phyloP scores from a whole-genome alignment of 1,284 basidiomycete genomes.

The Acaromyces ingoldii region DNA sequence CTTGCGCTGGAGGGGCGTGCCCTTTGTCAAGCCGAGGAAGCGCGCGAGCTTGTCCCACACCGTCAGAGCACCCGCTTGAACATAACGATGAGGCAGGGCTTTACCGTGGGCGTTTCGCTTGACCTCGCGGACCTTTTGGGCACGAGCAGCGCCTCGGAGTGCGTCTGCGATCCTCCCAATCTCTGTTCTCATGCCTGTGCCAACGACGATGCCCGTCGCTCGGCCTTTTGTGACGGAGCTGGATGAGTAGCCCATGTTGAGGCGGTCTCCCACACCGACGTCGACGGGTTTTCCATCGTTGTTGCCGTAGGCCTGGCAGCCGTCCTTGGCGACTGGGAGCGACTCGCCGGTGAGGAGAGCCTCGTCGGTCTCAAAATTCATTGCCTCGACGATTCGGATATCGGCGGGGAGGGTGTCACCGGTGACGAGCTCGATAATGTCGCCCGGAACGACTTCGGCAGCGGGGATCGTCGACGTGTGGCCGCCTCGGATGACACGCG shows the following conservation, averaged over 20 bases:
- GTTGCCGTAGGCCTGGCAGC: constrained; percentile 23
- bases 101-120: constrained; percentile 57
- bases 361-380: constrained; percentile 58
- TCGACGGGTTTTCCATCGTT: constrained; percentile 39
- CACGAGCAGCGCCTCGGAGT: constrained; percentile 38
- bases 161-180: constrained; percentile 49
- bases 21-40: constrained; percentile 51
- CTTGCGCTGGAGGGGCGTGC: constrained; percentile 51
- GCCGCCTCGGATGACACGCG: constrained; percentile 60
- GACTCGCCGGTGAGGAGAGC: constrained; percentile 67
- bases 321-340: constrained; percentile 62
- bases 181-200: constrained; percentile 60
- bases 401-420: constrained; percentile 49
- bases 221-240: constrained; percentile 65
- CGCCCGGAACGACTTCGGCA: constrained; percentile 60
- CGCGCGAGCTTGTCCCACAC: constrained; percentile 47
- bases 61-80: constrained; percentile 52
- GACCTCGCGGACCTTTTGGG: constrained; percentile 48
- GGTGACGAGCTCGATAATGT: constrained; percentile 49
- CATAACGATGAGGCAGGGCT: constrained; percentile 50
- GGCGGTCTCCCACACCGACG: constrained; percentile 58
- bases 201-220: constrained; percentile 60
- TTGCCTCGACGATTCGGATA: constrained; percentile 44
- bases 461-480: constrained; percentile 58
- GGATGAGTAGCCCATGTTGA: constrained; percentile 62